A percentile compares a stretch with the other conserved stretches of the same genome.
phyloP scores from a whole-genome alignment of 1,284 basidiomycete genomes.

The Kalmanozyma brasiliensis region DNA sequence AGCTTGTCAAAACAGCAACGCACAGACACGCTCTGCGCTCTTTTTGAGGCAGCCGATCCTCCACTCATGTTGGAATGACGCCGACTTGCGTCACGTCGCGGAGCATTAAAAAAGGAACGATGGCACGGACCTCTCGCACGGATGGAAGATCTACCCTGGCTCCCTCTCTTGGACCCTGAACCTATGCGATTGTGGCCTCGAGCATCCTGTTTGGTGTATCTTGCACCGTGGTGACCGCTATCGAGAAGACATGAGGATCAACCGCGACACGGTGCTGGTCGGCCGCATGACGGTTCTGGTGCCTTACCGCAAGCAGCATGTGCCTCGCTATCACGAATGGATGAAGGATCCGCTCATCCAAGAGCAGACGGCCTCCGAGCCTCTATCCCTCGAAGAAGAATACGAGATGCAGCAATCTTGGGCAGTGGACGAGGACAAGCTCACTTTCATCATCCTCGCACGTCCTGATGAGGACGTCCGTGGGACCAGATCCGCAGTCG shows the following conservation, averaged over 20 bases:
- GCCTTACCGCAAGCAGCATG: conserved; percentile 72
- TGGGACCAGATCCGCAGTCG: conserved; percentile 4
- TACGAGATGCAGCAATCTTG: conserved; percentile 91
- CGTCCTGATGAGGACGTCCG: not conserved
- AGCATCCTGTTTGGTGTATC: too few relatives aligned
- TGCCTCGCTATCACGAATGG: conserved; percentile 80
- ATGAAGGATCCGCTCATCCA: conserved; percentile 83
- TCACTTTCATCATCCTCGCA: conserved; percentile 88
- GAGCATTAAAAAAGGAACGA: not conserved
- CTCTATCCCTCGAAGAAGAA: conserved; percentile 83
- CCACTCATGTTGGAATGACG: conserved; percentile 29
- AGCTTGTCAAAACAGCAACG: conserved; percentile 12
- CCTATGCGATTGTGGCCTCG: too few relatives aligned
- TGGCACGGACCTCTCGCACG: conserved; percentile 10
- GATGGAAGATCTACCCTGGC: conserved; percentile 5
- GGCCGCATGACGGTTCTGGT: conserved; percentile 77
- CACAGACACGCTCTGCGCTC: not conserved
- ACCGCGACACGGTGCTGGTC: conserved; percentile 75
- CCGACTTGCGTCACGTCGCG: conserved; percentile 28
- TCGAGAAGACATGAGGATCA: conserved; percentile 75
- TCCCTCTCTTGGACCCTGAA: conserved; percentile 23
- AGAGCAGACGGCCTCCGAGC: conserved; percentile 85
- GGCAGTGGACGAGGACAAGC: conserved; percentile 87
- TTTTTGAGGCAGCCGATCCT: conserved; percentile 2
- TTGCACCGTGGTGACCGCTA: too few relatives aligned